Evolutionary conservation across 2,329 filamentous ascomycete genomes (phyloP), one percentile per base, ranked within the genome.

Genomic region (Ascochyta rabiei): DNA sequence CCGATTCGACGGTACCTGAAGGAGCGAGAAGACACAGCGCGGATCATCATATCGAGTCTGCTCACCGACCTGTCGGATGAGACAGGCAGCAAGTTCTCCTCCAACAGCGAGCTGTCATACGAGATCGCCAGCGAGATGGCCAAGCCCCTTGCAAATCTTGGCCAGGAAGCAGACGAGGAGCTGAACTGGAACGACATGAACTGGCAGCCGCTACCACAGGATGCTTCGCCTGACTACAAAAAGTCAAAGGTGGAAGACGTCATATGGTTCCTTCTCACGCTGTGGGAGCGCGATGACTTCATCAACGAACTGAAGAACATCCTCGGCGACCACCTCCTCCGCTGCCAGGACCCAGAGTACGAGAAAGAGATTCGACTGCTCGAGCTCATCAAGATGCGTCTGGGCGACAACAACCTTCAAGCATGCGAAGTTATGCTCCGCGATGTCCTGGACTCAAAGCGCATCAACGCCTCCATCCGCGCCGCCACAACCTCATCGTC

Each of bases 371-470:
- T 90, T 48, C 88, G 89, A 50, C 89, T 97, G 4, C 82, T 98
- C 6, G 87, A 93, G 53, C 82, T 98, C 9, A 83, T 99, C 55
- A 97, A 97, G 77, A 83, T 90, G 57, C 87, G 93, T 8, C 93
- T 97, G 52, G 93, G 93, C 21, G 91, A 97, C 62, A 83, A 84
- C 24, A 87, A 91, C 15, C 79, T 99, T 40, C 95, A 98, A 72
- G 90, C 90, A 43, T 97, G 93, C 74, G 93, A 99, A 71, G 95
- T 99, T 67, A 99, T 99, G 95, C 84, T 99, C 53, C 90, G 89
- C 60, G 95, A 99, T 72, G 89, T 98, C 31, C 84, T 89, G 61
- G 93, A 97, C 68, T 96, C 92, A 1, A 82, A 83, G 57, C 83
- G 85, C 37, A 85, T 96, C 55, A 90, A 97, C 69, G 77, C 81